Conservation (phyloP, 2,329 filamentous ascomycete species). For the Hymenoscyphus linearis region DNA sequence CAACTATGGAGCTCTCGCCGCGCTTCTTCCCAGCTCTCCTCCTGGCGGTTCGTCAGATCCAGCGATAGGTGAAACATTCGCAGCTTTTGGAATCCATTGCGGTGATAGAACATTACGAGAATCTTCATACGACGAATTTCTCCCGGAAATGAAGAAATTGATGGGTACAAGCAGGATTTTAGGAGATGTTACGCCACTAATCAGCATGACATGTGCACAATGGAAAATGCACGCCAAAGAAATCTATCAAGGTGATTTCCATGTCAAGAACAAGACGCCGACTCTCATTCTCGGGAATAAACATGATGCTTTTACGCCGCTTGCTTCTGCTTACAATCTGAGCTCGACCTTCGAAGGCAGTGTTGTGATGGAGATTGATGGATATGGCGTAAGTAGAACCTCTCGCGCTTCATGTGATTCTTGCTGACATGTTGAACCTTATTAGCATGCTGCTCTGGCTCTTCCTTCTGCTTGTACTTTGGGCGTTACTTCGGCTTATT, state of each 20-base stretch:
- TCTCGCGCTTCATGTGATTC: background rate
- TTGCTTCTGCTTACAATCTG: conserved; percentile 10
- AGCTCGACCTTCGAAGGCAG: conserved; percentile 12
- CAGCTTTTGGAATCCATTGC: background rate
- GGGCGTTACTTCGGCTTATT: background rate
- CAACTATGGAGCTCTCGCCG: background rate
- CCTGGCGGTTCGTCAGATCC: background rate
- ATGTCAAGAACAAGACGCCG: conserved; percentile 10
- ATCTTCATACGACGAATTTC: background rate
- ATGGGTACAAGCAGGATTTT: conserved; percentile 9
- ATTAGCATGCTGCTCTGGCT: background rate
- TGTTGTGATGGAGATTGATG: conserved; percentile 9
- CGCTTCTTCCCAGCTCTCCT: background rate
- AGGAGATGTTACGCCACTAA: background rate
- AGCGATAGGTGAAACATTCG: background rate
- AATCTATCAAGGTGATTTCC: conserved; percentile 6
- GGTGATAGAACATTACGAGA: background rate
- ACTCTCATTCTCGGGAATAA: conserved; percentile 13
- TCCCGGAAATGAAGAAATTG: conserved; percentile 7
- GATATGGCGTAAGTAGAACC: conserved; percentile 10
- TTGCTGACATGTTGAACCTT: background rate
- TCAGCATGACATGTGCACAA: conserved; percentile 5
- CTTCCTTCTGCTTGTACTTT: background rate
- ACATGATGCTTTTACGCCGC: conserved; percentile 7
- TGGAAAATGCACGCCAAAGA: conserved; percentile 13